Conservation (phyloP, 2,329 filamentous ascomycete genomes). For the Clonostachys byssicola region DNA sequence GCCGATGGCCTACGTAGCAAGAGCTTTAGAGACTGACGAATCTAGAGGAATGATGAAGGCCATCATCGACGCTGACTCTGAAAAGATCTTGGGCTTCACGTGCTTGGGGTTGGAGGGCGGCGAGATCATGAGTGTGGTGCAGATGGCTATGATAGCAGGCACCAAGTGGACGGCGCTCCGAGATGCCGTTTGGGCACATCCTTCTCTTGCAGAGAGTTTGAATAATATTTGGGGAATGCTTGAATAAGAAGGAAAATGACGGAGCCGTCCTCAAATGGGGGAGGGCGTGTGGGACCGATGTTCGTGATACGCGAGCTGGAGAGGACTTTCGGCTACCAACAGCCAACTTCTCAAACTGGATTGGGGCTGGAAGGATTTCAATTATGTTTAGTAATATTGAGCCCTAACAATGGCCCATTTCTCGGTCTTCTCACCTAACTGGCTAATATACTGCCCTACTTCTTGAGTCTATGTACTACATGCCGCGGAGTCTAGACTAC, state of each 20-base stretch:
- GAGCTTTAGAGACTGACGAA: slow-evolving; percentile 46
- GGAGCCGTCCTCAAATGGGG: too few species aligned
- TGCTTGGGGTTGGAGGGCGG: slow-evolving; percentile 46
- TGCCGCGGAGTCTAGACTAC: too few species aligned
- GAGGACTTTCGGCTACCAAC: too few species aligned
- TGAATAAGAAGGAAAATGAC: slow-evolving; percentile 12
- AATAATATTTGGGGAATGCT: slow-evolving; percentile 44
- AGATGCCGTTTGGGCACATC: slow-evolving; percentile 45
- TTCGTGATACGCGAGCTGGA: too few species aligned
- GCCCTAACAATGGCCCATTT: too few species aligned
- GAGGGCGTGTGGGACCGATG: too few species aligned
- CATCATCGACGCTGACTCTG: slow-evolving; percentile 38
- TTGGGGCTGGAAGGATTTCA: too few species aligned
- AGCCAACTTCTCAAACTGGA: too few species aligned
- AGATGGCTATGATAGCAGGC: slow-evolving; percentile 46
- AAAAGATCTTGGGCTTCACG: slow-evolving; percentile 46
- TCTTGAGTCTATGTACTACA: too few species aligned
- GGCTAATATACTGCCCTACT: too few species aligned
- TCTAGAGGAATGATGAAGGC: slow-evolving; percentile 48
- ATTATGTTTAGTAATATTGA: too few species aligned
- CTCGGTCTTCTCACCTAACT: too few species aligned
- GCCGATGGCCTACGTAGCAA: slow-evolving; percentile 46
- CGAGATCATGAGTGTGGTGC: slow-evolving; percentile 47
- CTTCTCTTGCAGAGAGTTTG: slow-evolving; percentile 42
- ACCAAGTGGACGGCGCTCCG: slow-evolving; percentile 37